These are phyloP conservation scores for Dactylorhiza incarnata DNA, from an alignment of 106 monocot genomes.

Conservation along the genomic window DNA sequence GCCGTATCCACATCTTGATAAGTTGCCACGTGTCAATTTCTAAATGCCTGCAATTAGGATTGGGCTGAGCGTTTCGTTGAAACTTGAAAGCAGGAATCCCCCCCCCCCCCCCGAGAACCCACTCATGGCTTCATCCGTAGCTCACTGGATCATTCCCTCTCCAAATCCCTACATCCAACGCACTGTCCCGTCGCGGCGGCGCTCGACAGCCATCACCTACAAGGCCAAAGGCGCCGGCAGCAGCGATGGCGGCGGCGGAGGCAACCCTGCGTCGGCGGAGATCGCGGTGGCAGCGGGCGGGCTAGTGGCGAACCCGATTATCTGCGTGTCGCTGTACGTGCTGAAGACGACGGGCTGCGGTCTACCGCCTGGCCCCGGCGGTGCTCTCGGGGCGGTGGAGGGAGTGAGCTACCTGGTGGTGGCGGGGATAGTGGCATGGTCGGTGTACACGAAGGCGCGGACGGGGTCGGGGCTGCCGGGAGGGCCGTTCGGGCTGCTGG, in stretches of 20 bases:
- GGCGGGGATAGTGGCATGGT: conserved; percentile 68
- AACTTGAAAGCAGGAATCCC: too few species aligned
- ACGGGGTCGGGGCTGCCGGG: conserved; percentile 71
- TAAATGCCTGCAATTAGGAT: background rate
- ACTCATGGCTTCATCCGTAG: too few species aligned
- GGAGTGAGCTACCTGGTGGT: conserved; percentile 82
- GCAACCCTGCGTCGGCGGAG: background rate
- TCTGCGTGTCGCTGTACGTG: conserved; percentile 58
- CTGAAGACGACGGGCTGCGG: conserved; percentile 93
- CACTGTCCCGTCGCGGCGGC: background rate
- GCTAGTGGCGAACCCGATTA: conserved; percentile 58
- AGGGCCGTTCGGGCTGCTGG: conserved; percentile 70
- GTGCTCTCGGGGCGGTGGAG: conserved; percentile 56
- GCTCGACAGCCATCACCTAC: conserved; percentile 6
- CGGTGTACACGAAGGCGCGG: conserved; percentile 60
- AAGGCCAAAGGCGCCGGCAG: conserved; percentile 8
- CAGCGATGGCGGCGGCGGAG: background rate
- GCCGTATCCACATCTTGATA: too few species aligned
- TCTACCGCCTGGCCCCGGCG: conserved; percentile 70
- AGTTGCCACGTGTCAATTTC: too few species aligned
- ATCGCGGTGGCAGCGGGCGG: conserved; percentile 29
- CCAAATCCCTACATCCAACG: background rate
- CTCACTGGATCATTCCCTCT: background rate
- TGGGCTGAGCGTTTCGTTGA: background rate
- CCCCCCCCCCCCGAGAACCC: too few species aligned